Evolutionary conservation across 352 stramenopile species (phyloP).

Genomic region (Globisporangium cystogenes): DNA sequence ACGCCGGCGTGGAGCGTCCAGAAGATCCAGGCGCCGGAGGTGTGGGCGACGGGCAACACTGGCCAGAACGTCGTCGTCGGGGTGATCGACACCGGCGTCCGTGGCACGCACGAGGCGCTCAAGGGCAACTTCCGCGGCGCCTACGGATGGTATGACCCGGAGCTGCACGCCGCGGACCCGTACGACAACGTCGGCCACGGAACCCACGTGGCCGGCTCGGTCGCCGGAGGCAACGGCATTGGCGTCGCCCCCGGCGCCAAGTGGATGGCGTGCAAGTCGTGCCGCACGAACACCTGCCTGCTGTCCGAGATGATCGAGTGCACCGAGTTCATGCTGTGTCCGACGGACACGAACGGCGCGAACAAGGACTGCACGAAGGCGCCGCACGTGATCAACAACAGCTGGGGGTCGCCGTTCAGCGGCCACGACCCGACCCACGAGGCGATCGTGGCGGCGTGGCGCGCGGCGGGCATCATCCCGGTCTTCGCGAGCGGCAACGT

Average conservation of each 20-base stretch:
- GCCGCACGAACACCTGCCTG: constrained; percentile 7
- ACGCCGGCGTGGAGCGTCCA: constrained; percentile 22
- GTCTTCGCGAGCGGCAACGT: constrained; percentile 14
- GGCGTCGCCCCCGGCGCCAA: constrained; percentile 27
- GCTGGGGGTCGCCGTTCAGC: constrained; percentile 19
- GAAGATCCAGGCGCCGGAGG: constrained; percentile 17
- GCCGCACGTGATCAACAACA: constrained; percentile 29
- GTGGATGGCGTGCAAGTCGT: constrained; percentile 30
- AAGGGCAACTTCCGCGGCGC: constrained; percentile 18
- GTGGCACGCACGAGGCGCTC: constrained; percentile 19
- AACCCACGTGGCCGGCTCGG: constrained; percentile 12
- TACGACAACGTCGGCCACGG: constrained; percentile 17
- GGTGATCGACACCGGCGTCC: constrained; percentile 27
- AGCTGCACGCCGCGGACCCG: constrained; percentile 6
- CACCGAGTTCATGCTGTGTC: constrained; percentile 31
- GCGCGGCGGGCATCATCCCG: constrained; percentile 21
- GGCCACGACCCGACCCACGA: constrained; percentile 8
- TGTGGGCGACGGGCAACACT: constrained; percentile 23
- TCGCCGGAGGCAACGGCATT: constrained; percentile 10
- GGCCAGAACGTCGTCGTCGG: constrained; percentile 21
- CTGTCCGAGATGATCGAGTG: constrained; percentile 15
- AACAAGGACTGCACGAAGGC: constrained; percentile 26
- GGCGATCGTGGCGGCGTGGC: constrained; percentile 11
- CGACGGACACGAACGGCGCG: constrained; percentile 16
- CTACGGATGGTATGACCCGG: constrained; percentile 28